phyloP scores from a whole-genome alignment of 345 rosid species.

The Syzygium aqueum region DNA sequence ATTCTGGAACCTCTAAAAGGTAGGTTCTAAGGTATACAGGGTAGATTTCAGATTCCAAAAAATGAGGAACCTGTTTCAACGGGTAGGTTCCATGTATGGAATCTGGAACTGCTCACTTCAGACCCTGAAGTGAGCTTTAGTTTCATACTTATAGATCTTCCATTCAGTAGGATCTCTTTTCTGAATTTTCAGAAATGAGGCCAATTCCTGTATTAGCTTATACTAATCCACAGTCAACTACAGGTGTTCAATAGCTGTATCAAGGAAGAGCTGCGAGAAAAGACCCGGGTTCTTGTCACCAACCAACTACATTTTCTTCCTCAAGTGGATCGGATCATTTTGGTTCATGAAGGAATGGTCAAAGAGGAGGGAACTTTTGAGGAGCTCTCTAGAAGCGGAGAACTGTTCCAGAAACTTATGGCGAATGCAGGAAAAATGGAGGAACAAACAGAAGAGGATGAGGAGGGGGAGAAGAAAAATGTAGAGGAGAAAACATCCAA shows the following conservation, averaged over 20 bases:
- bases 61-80: too few species aligned
- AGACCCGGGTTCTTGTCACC: slow-evolving; percentile 86
- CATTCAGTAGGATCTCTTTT: background rate
- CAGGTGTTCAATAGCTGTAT: slow-evolving; percentile 91
- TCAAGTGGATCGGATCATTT: slow-evolving; percentile 66
- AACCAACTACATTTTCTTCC: slow-evolving; percentile 98
- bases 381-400: slow-evolving; percentile 68
- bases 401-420: slow-evolving; percentile 74
- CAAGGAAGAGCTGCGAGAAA: slow-evolving; percentile 62
- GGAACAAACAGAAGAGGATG: slow-evolving; percentile 27
- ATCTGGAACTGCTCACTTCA: too few species aligned
- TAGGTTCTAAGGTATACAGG: too few species aligned
- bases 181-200: background rate
- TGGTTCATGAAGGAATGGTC: slow-evolving; percentile 67
- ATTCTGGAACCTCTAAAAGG: too few species aligned
- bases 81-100: too few species aligned
- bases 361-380: slow-evolving; percentile 84
- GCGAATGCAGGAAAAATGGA: slow-evolving; percentile 97
- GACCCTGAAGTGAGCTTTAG: background rate
- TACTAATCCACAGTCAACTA: background rate
- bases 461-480: slow-evolving; percentile 17
- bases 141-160: background rate
- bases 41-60: too few species aligned
- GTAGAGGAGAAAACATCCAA: slow-evolving; percentile 22
- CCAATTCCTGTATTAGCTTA: background rate